These are phyloP conservation scores for Chlorella sp. DNA, from an alignment of 139 green algal genomes.

Conservation along the genomic window DNA sequence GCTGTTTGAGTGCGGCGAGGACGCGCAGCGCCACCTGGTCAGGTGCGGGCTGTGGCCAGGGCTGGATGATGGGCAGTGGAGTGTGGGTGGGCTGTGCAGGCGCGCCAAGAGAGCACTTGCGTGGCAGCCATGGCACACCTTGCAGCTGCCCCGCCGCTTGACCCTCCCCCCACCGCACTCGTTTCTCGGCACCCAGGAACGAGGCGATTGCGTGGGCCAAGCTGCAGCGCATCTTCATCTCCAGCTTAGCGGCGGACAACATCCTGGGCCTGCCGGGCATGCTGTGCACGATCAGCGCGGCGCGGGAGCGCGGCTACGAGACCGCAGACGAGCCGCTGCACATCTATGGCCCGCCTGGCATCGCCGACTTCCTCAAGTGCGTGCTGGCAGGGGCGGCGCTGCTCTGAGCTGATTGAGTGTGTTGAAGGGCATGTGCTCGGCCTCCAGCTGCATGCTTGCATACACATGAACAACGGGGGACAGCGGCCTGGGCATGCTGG, in stretches of 20 bases:
- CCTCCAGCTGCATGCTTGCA: too few species aligned
- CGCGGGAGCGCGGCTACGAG: constrained; percentile 69
- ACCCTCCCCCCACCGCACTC: too few species aligned
- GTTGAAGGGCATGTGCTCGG: too few species aligned
- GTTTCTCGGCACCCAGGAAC: not conserved
- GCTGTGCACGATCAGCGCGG: constrained; percentile 75
- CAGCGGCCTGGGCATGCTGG: not conserved
- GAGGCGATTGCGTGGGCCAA: constrained; percentile 63
- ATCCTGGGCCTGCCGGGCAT: constrained; percentile 72
- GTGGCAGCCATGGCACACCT: too few species aligned
- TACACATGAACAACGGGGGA: too few species aligned
- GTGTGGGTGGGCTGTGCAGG: too few species aligned
- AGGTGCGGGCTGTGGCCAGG: too few species aligned
- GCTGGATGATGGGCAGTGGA: too few species aligned
- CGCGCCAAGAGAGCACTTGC: too few species aligned
- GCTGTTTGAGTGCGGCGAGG: constrained; percentile 88
- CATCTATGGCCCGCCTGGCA: constrained; percentile 82
- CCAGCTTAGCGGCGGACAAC: constrained; percentile 59
- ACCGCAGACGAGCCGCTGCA: constrained; percentile 82
- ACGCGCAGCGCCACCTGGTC: constrained; percentile 78
- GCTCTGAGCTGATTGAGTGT: not conserved
- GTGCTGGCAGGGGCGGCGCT: not conserved
- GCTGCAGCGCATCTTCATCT: constrained; percentile 84
- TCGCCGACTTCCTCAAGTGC: constrained; percentile 70
- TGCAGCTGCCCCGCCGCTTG: too few species aligned